These are phyloP conservation scores for Tricholoma matsutake DNA, from an alignment of 768 basidiomycete species.

Conservation along the genomic window DNA sequence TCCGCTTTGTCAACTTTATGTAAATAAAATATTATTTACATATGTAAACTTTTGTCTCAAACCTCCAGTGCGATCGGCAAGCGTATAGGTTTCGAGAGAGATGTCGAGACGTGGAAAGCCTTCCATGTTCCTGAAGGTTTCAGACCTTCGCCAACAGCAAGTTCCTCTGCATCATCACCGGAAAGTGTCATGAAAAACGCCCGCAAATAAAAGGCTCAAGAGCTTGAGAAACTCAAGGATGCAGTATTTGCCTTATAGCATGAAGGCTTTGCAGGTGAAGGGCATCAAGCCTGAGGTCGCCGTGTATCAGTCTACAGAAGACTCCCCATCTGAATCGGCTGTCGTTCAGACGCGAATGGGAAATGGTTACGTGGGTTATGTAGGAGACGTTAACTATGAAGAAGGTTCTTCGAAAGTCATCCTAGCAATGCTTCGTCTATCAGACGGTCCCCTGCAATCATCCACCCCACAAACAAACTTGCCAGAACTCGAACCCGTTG, in stretches of 20 bases:
- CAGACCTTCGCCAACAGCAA: neutral
- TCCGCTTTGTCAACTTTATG: no score
- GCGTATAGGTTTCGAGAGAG: neutral
- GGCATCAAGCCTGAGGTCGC: constrained; percentile 26
- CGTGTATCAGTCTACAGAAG: constrained; percentile 28
- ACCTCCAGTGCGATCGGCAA: neutral
- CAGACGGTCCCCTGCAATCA: constrained; percentile 3
- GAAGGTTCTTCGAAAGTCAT: constrained; percentile 24
- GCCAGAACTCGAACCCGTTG: neutral
- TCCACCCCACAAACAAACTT: neutral
- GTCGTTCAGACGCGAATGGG: constrained; percentile 28
- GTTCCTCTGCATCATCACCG: neutral
- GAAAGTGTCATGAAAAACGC: neutral
- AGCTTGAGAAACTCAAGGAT: neutral
- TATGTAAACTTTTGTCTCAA: no score
- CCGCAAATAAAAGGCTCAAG: neutral
- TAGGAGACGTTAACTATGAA: constrained; percentile 34
- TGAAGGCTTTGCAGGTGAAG: constrained; percentile 39
- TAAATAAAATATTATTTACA: no score
- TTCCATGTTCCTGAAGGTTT: neutral
- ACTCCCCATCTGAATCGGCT: constrained; percentile 21
- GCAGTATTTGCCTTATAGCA: constrained; percentile 34
- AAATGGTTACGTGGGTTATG: constrained; percentile 36
- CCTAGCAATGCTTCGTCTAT: constrained; percentile 33
- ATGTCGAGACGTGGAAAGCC: neutral